Evolutionary conservation across 225 moss, liverwort and hornwort genomes (phyloP).

Genomic region (Climacium dendroides): DNA sequence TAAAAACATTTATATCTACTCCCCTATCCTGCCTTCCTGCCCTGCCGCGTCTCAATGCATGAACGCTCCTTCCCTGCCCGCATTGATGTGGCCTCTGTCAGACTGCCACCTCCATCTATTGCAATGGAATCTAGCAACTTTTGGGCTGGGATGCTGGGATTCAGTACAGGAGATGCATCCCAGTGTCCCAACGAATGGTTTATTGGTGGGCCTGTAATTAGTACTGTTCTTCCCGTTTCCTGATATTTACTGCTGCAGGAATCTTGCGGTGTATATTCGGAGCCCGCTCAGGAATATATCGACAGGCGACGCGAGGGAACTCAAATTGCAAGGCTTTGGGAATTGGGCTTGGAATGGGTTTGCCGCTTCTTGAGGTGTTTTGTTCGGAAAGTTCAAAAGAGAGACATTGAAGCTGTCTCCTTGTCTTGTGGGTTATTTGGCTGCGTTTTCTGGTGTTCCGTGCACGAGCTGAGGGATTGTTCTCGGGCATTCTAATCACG

Average conservation of each 20-base stretch:
- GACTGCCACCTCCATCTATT: not conserved
- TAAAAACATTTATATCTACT: not conserved
- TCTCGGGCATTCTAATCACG: not conserved
- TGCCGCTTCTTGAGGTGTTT: not conserved
- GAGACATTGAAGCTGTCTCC: not conserved
- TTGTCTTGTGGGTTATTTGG: not conserved
- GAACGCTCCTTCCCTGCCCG: not conserved
- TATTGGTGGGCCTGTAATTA: not conserved
- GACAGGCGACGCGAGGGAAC: not conserved
- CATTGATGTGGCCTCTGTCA: not conserved
- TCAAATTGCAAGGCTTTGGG: not conserved
- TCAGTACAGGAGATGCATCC: not conserved
- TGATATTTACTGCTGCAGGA: not conserved
- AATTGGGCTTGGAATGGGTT: not conserved
- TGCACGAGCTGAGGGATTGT: not conserved
- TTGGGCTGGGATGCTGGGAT: slow-evolving; percentile 10
- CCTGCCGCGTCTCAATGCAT: not conserved
- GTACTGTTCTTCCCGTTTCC: not conserved
- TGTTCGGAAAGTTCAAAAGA: not conserved
- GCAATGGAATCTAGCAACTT: slow-evolving; percentile 7
- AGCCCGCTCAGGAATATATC: not conserved
- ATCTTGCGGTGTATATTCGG: not conserved
- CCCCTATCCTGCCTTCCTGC: not conserved
- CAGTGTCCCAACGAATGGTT: not conserved
- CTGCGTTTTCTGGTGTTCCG: not conserved